Conservation (phyloP, 352 stramenopile genomes). For the Phytophthora podocarpi region DNA sequence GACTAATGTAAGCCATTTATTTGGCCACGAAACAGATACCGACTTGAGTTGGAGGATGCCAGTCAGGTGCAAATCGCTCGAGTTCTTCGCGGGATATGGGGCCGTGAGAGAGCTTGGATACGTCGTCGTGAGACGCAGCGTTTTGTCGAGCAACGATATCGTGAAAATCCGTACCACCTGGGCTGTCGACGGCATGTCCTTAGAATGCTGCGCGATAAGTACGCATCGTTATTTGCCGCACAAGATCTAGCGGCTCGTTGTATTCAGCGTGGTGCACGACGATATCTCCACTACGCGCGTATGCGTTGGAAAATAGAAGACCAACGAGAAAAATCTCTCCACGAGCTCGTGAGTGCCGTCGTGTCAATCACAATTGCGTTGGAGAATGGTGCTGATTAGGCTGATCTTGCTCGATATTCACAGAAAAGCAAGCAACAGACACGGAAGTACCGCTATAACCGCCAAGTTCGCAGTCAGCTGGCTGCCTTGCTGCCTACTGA, state of each 20-base stretch:
- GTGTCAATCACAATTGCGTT: neutral
- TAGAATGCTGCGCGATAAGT: slow-evolving; percentile 41
- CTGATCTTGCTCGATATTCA: neutral
- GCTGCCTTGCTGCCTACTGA: slow-evolving; percentile 47
- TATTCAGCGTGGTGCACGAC: slow-evolving; percentile 47
- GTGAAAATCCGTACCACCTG: slow-evolving; percentile 45
- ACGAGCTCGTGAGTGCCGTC: slow-evolving; percentile 43
- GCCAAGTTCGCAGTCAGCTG: slow-evolving; percentile 51
- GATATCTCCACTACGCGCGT: slow-evolving; percentile 51
- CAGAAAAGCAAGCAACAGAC: slow-evolving; percentile 59
- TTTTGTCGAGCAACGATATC: slow-evolving; percentile 36
- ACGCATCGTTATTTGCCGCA: slow-evolving; percentile 57
- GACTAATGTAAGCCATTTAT: slow-evolving; percentile 5
- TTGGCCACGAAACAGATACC: slow-evolving; percentile 43
- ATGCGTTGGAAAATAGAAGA: slow-evolving; percentile 47
- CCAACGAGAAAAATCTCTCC: slow-evolving; percentile 39
- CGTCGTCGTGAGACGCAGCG: slow-evolving; percentile 27
- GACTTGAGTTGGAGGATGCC: slow-evolving; percentile 65
- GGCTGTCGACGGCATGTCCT: slow-evolving; percentile 44
- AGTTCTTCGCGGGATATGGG: slow-evolving; percentile 67
- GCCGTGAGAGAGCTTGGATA: slow-evolving; percentile 29
- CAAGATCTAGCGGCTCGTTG: slow-evolving; percentile 58
- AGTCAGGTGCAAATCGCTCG: slow-evolving; percentile 73
- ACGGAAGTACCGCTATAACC: slow-evolving; percentile 76
- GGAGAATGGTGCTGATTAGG: neutral